phyloP scores from a whole-genome alignment of 441 rosid genomes.

The Pelargonium australe region DNA sequence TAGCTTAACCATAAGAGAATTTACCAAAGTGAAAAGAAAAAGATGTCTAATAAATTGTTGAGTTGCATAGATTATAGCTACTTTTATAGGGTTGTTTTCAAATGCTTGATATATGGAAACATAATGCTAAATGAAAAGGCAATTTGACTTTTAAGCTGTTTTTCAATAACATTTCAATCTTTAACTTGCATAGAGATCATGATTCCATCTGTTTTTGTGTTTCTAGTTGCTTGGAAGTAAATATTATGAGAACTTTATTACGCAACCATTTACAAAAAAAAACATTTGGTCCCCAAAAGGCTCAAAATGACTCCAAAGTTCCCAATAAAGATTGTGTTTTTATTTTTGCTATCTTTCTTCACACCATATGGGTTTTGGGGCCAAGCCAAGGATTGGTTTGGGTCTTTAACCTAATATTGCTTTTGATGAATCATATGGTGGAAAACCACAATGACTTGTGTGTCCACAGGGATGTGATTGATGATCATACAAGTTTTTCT shows the following conservation, averaged over 20 bases:
- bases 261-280: slow-evolving; percentile 16
- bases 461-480: slow-evolving; percentile 22
- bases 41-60: neutral
- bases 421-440: slow-evolving; percentile 24
- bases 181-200: slow-evolving; percentile 8
- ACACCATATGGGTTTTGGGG: slow-evolving; percentile 21
- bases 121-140: slow-evolving; percentile 16
- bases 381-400: slow-evolving; percentile 23
- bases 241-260: slow-evolving; percentile 12
- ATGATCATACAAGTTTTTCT: slow-evolving; percentile 14
- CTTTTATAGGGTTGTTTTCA: slow-evolving; percentile 8
- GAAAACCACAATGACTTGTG: slow-evolving; percentile 25
- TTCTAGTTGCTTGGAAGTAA: slow-evolving; percentile 11
- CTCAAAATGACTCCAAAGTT: slow-evolving; percentile 11
- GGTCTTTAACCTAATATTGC: slow-evolving; percentile 13
- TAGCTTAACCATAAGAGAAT: too few relatives aligned
- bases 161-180: neutral
- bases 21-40: neutral
- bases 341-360: slow-evolving; percentile 15
- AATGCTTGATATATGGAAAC: slow-evolving; percentile 32
- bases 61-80: slow-evolving; percentile 4
- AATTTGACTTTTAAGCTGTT: slow-evolving; percentile 26
- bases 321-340: slow-evolving; percentile 14
- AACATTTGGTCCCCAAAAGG: slow-evolving; percentile 21
- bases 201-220: slow-evolving; percentile 23